Conservation (phyloP, 148 eudicot genomes). For the Linanthus parryae region DNA sequence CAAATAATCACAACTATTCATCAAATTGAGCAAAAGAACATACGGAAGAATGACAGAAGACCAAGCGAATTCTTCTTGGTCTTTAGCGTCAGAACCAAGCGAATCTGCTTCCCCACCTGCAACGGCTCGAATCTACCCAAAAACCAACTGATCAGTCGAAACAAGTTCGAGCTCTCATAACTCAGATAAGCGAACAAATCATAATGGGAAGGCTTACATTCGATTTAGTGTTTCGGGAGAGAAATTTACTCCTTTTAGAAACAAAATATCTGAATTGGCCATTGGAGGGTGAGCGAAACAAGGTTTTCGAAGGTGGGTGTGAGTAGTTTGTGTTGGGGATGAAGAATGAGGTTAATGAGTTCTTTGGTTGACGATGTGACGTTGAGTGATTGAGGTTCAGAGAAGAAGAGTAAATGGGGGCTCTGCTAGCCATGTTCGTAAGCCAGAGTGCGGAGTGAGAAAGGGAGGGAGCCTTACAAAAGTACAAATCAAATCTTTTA, state of each 20-base stretch:
- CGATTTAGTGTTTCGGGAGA: conserved; percentile 2
- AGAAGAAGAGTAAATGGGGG: too few species aligned
- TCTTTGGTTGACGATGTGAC: too few species aligned
- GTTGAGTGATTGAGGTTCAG: too few species aligned
- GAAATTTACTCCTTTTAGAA: conserved; percentile 10
- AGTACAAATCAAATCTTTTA: too few species aligned
- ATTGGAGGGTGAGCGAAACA: conserved; percentile 3
- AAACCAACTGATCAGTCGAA: conserved; percentile 1
- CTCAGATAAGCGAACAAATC: neutral
- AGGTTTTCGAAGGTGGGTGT: conserved; percentile 16
- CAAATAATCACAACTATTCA: neutral
- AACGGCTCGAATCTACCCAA: conserved; percentile 24
- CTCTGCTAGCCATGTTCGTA: too few species aligned
- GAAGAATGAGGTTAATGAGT: conserved; percentile 14
- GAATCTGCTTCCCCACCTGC: conserved; percentile 35
- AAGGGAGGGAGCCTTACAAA: too few species aligned
- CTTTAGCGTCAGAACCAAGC: conserved; percentile 19
- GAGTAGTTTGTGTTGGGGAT: conserved; percentile 9
- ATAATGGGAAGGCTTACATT: conserved; percentile 14
- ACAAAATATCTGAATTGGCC: neutral
- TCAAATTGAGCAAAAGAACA: conserved; percentile 14
- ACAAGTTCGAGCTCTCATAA: neutral
- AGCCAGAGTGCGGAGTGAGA: too few species aligned
- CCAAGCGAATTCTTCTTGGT: conserved; percentile 64
- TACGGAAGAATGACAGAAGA: conserved; percentile 85